phyloP scores from a whole-genome alignment of 768 basidiomycete species.

The Fomitopsis pulvina region DNA sequence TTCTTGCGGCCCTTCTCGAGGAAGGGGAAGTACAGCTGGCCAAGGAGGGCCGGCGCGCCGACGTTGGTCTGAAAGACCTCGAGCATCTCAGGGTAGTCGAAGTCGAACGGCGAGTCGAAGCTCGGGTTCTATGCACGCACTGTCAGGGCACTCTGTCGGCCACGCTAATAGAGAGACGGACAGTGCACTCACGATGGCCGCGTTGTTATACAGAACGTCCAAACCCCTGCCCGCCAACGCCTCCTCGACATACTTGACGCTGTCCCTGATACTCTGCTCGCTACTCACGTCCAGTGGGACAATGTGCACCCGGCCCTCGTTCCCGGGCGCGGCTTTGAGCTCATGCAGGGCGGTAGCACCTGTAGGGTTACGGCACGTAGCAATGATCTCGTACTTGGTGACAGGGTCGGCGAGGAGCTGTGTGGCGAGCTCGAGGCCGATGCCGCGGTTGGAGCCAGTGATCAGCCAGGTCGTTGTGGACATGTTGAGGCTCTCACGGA shows the following conservation, averaged over 20 bases:
- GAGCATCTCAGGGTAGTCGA: conserved; percentile 19
- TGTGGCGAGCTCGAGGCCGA: conserved; percentile 24
- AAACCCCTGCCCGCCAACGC: conserved; percentile 24
- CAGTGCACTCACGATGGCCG: conserved; percentile 24
- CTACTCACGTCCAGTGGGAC: conserved; percentile 26
- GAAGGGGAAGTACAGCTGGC: conserved; percentile 26
- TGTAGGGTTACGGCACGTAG: conserved; percentile 23
- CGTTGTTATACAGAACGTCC: conserved; percentile 35
- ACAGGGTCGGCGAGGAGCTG: conserved; percentile 15
- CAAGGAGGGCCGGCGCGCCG: conserved; percentile 28
- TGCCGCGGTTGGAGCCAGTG: conserved; percentile 23
- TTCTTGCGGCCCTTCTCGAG: conserved; percentile 25
- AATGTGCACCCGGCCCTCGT: conserved; percentile 26
- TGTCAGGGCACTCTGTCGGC: neutral
- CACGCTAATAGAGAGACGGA: conserved; percentile 6
- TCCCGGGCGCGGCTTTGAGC: conserved; percentile 12
- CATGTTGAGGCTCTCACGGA: neutral
- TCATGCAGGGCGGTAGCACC: conserved; percentile 16
- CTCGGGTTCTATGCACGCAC: conserved; percentile 1
- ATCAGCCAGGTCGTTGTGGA: conserved; percentile 16
- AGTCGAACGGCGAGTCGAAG: conserved; percentile 22
- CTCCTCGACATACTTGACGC: conserved; percentile 15
- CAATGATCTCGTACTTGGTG: conserved; percentile 23
- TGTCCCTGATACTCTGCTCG: conserved; percentile 19
- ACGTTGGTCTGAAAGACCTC: conserved; percentile 25